Evolutionary conservation across 306 rosid genomes (phyloP).

Genomic region (Vigna reflexopilosa): DNA sequence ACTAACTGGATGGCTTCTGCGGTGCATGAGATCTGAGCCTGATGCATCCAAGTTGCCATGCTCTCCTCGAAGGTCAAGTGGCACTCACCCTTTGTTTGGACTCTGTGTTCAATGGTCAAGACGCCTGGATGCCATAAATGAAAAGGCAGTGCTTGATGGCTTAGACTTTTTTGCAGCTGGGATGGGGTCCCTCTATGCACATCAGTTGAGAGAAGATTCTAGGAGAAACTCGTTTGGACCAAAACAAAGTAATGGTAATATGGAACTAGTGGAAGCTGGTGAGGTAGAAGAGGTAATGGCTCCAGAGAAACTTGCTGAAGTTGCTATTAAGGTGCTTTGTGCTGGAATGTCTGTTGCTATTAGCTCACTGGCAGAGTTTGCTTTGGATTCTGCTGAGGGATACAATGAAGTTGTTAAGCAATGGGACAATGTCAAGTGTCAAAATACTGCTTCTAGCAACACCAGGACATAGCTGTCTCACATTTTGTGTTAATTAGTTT

Average conservation of each 20-base stretch:
- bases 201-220: slow-evolving; percentile 67
- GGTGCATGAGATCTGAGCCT: slow-evolving; percentile 68
- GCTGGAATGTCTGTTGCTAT: slow-evolving; percentile 83
- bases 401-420: slow-evolving; percentile 67
- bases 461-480: slow-evolving; percentile 32
- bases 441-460: slow-evolving; percentile 21
- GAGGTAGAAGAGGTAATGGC: slow-evolving; percentile 72
- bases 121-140: slow-evolving; percentile 57
- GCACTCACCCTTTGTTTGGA: slow-evolving; percentile 71
- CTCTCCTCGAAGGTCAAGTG: slow-evolving; percentile 62
- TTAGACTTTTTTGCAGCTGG: slow-evolving; percentile 78
- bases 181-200: slow-evolving; percentile 71
- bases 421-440: slow-evolving; percentile 61
- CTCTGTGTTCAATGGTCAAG: slow-evolving; percentile 76
- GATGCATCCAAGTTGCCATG: slow-evolving; percentile 59
- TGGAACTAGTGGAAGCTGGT: slow-evolving; percentile 69
- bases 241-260: slow-evolving; percentile 48
- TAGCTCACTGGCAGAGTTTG: slow-evolving; percentile 72
- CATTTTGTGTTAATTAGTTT: slow-evolving; percentile 32
- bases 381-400: slow-evolving; percentile 66
- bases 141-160: slow-evolving; percentile 74
- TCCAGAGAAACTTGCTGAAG: slow-evolving; percentile 79
- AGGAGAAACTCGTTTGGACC: slow-evolving; percentile 44
- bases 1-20: slow-evolving; percentile 74
- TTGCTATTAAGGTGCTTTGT: slow-evolving; percentile 76